Evolutionary conservation across 1,139 yeast genomes (phyloP), one percentile per base, ranked within the genome.

Genomic region (Yamadazyma dendronema): DNA sequence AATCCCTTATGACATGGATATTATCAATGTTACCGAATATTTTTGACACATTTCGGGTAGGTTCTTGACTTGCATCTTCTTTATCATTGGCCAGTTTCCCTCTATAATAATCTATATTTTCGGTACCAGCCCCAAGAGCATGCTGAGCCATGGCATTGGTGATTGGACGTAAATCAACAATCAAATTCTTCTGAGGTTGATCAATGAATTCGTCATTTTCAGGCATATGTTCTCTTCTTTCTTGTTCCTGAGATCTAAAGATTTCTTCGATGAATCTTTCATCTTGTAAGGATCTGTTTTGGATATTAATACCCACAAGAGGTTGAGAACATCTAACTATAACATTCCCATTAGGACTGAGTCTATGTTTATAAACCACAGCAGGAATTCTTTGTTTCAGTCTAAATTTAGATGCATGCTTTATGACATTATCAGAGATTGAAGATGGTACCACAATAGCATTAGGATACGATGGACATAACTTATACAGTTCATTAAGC

Each of bases 61-160:
- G 15, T 14, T 41, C 45, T 15, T 28, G 23, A n/a, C 32, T n/a
- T 19, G n/a, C n/a, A 4, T 35, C 43, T 30, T 30, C 37, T 36
- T 28, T 28, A 13, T 46, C 45, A 15, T 37, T 46, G 34, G 38
- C 38, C 17, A 37, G 43, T 26, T 31, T 44, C 44, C 69, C 72
- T 27, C 80, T 73, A 61, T 92, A 90, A 53, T 87, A 79, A 43
- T 90, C 97, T 72, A 89, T 86, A 48, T 78, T 84, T 54, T 92
- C 98, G 0, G 97, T 84, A 0, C 98, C 98, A 4, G 97, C 98
- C 5, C 98, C 98, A 19, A 92, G 63, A 0, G 97, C 97, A 40
- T 89, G 88, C 54, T 92, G 98, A 0, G 97, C 98, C 79, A 89
- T 79, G 9, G 98, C 97, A 59, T 92, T 92, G 0, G 97, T 84